A percentile compares a stretch with the other conserved stretches of the same genome.
Conservation (phyloP, 1,284 basidiomycete species). For the Puccinia triticina region DNA sequence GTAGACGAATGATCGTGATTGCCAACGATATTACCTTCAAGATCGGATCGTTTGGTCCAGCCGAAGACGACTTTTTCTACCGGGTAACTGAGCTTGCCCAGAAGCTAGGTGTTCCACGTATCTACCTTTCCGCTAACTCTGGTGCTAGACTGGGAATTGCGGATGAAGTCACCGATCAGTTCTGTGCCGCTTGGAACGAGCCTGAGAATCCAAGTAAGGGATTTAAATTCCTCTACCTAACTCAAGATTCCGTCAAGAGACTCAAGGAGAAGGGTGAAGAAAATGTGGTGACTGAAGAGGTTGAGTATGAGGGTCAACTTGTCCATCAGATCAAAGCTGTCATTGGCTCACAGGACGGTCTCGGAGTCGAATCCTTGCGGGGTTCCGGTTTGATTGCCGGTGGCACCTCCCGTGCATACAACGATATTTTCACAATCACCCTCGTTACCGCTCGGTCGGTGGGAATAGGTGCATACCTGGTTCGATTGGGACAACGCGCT, state of each 20-base stretch:
- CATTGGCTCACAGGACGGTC: slow-evolving; percentile 91
- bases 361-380: slow-evolving; percentile 95
- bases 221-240: slow-evolving; percentile 90
- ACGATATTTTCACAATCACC: slow-evolving; percentile 99
- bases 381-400: slow-evolving; percentile 98
- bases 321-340: slow-evolving; percentile 95
- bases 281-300: slow-evolving; percentile 78
- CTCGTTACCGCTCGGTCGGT: slow-evolving; percentile 98
- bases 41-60: slow-evolving; percentile 96
- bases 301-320: slow-evolving; percentile 80
- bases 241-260: slow-evolving; percentile 68
- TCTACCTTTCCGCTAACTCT: slow-evolving; percentile 98
- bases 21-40: slow-evolving; percentile 99
- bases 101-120: slow-evolving; percentile 80
- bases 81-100: slow-evolving; percentile 92
- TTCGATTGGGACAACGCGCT: slow-evolving; percentile 94
- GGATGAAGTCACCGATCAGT: slow-evolving; percentile 84
- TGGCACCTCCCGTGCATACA: slow-evolving; percentile 95
- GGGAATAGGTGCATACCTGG: slow-evolving; percentile 98
- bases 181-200: slow-evolving; percentile 90
- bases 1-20: slow-evolving; percentile 83
- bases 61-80: slow-evolving; percentile 95
- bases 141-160: slow-evolving; percentile 95
- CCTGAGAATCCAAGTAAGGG: slow-evolving; percentile 84
- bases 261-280: slow-evolving; percentile 64